Evolutionary conservation across 441 rosid genomes (phyloP).

Genomic region (Rhodomyrtus psidioides): DNA sequence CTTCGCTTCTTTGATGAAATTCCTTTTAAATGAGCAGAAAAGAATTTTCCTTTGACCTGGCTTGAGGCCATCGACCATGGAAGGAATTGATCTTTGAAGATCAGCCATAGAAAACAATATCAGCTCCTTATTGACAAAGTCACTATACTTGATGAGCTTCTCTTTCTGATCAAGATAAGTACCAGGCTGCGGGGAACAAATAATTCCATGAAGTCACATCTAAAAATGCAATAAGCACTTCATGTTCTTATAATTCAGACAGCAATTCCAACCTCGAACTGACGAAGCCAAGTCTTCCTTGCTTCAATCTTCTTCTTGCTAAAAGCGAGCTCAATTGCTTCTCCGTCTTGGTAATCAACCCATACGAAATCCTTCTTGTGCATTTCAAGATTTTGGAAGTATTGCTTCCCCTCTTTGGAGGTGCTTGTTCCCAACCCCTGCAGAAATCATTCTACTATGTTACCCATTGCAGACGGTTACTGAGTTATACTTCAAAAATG

Average conservation of each 20-base stretch:
- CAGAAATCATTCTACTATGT: background rate
- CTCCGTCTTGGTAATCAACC: conserved; percentile 74
- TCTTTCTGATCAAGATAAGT: conserved; percentile 78
- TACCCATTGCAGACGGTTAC: background rate
- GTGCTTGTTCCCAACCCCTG: conserved; percentile 97
- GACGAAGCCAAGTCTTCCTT: conserved; percentile 84
- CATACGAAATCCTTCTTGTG: conserved; percentile 90
- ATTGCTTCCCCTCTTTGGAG: conserved; percentile 64
- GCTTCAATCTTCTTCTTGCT: conserved; percentile 97
- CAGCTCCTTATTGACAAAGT: conserved; percentile 93
- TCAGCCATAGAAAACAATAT: conserved; percentile 97
- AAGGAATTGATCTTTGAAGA: conserved; percentile 93
- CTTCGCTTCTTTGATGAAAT: conserved; percentile 61
- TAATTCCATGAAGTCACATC: background rate
- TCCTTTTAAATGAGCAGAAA: conserved; percentile 79
- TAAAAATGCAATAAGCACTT: background rate
- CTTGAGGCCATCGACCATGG: conserved; percentile 93
- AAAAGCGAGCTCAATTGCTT: conserved; percentile 95
- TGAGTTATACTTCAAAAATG: background rate
- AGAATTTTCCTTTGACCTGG: conserved; percentile 97
- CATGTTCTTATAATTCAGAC: background rate
- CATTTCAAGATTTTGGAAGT: conserved; percentile 42
- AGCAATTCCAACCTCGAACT: conserved; percentile 43
- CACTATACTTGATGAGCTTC: conserved; percentile 65
- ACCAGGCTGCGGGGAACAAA: conserved; percentile 65